Evolutionary conservation across 192 early-diverging fungal species (phyloP).

Genomic region (Tieghemiomyces parasiticus): DNA sequence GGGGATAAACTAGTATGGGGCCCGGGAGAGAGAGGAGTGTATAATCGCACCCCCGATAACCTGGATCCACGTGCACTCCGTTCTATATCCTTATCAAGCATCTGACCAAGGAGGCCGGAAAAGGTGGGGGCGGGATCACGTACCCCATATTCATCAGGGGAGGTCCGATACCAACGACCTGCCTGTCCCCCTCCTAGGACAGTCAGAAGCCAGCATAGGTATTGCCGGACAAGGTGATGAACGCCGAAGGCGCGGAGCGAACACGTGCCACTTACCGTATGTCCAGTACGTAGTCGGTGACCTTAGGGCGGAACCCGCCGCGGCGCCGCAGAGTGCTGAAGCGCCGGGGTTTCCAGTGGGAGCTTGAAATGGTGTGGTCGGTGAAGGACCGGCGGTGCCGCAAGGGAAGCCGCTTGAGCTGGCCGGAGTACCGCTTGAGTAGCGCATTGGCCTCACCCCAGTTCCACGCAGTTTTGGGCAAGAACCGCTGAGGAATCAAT

Average conservation of each 20-base stretch:
- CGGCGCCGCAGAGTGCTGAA: neutral
- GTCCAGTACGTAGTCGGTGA: neutral
- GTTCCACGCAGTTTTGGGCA: no score
- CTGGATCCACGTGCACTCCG: no score
- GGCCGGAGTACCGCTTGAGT: no score
- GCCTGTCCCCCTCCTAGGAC: neutral
- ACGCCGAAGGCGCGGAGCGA: neutral
- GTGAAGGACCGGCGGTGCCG: neutral
- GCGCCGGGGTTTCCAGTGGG: slow-evolving; percentile 8
- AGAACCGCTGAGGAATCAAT: no score
- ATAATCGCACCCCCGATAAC: no score
- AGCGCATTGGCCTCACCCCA: no score
- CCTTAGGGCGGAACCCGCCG: neutral
- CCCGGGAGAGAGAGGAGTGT: no score
- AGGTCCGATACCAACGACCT: neutral
- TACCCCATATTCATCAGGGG: neutral
- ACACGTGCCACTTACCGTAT: neutral
- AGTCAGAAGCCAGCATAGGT: neutral
- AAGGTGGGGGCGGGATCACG: no score
- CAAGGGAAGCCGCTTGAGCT: no score
- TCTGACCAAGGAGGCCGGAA: no score
- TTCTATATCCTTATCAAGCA: no score
- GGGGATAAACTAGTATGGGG: neutral
- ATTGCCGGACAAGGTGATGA: neutral
- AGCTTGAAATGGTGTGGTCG: neutral